Evolutionary conservation across 148 eudicot genomes (phyloP).

Genomic region (Rhododendron molle): DNA sequence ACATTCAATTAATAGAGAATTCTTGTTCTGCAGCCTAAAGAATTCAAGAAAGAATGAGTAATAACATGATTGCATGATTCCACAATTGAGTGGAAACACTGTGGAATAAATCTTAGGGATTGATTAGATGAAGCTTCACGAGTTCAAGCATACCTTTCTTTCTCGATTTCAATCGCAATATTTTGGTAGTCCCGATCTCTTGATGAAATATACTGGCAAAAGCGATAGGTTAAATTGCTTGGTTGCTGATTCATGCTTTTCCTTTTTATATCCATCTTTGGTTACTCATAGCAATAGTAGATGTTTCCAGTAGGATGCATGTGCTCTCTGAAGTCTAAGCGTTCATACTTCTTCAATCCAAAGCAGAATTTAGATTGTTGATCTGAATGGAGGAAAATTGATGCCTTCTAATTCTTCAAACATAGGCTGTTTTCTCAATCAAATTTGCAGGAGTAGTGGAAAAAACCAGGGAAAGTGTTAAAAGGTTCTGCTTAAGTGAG

Average conservation of each 20-base stretch:
- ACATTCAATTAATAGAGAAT: not conserved
- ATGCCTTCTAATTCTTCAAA: not conserved
- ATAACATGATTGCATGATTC: not conserved
- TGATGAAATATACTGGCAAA: not conserved
- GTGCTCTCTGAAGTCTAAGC: not conserved
- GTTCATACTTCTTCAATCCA: not conserved
- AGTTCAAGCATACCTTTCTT: not conserved
- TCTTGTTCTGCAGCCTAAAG: not conserved
- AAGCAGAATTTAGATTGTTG: not conserved
- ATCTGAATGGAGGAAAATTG: not conserved
- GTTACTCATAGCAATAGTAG: not conserved
- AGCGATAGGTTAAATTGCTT: not conserved
- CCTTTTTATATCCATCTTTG: not conserved
- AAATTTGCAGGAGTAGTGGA: not conserved
- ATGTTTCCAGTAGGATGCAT: not conserved
- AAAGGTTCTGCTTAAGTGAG: not conserved
- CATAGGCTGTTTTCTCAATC: not conserved
- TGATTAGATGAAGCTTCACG: not conserved
- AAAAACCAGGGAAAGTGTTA: not conserved
- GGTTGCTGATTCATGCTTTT: not conserved
- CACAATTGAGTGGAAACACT: not conserved
- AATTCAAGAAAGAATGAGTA: not conserved
- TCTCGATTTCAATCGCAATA: not conserved
- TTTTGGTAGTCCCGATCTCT: not conserved
- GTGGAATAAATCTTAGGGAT: not conserved